Percentiles rank a stretch among this genome's conserved stretches.
These are phyloP conservation scores for Blastobotrys proliferans DNA, from an alignment of 1,139 yeast genomes.

Conservation along the genomic window DNA sequence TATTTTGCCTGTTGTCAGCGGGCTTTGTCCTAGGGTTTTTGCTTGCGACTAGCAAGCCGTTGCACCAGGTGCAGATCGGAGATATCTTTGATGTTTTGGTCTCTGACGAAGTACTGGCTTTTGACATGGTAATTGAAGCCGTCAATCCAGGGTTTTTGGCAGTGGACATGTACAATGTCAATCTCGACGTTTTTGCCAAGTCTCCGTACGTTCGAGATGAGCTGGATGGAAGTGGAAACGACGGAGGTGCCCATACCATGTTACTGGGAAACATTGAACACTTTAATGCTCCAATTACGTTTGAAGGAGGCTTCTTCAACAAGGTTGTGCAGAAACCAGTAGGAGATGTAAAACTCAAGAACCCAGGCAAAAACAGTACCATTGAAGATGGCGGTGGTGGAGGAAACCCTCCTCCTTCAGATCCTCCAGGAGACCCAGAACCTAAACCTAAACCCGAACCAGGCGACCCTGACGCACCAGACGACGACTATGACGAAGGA, in stretches of 20 bases:
- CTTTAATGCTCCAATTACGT: conserved; percentile 69
- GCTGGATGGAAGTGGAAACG: conserved; percentile 14
- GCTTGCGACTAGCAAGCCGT: conserved; percentile 81
- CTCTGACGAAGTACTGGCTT: conserved; percentile 79
- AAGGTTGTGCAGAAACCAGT: conserved; percentile 52
- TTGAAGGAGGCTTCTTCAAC: conserved; percentile 74
- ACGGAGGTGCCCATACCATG: conserved; percentile 48
- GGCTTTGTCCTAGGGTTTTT: conserved; percentile 83
- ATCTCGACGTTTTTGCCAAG: conserved; percentile 84
- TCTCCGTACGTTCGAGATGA: conserved; percentile 48
- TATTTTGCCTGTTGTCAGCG: conserved; percentile 34
- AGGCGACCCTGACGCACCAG: background rate
- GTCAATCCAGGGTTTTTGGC: conserved; percentile 82
- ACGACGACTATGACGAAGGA: conserved; percentile 28
- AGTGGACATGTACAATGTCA: conserved; percentile 60
- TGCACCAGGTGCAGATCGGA: conserved; percentile 59
- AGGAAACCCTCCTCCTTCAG: background rate
- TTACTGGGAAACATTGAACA: conserved; percentile 64
- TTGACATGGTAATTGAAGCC: conserved; percentile 73
- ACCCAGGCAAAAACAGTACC: conserved; percentile 70
- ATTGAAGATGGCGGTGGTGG: conserved; percentile 27
- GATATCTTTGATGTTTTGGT: conserved; percentile 68
- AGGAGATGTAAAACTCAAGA: conserved; percentile 66
- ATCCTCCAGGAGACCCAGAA: background rate
- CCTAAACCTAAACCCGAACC: background rate